A percentile compares a stretch with the other conserved stretches of the same genome.
phyloP scores from a whole-genome alignment of 2,329 filamentous ascomycete species.

The Alternaria dauci region DNA sequence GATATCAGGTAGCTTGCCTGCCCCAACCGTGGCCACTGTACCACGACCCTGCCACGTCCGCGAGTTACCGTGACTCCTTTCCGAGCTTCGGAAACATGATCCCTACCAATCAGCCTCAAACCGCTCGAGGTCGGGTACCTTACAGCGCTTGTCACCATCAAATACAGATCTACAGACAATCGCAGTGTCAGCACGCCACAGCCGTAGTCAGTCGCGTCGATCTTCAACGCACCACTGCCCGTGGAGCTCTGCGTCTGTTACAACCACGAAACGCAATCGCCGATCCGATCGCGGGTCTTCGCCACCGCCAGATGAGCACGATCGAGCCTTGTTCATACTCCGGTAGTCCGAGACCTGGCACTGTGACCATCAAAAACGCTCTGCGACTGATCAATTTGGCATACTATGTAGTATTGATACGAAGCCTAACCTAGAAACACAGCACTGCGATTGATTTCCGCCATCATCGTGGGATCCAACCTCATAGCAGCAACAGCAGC shows the following conservation, averaged over 20 bases:
- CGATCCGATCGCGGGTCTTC: neutral
- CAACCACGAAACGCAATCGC: neutral
- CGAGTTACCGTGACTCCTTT: neutral
- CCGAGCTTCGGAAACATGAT: neutral
- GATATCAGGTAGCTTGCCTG: neutral
- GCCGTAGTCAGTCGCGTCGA: neutral
- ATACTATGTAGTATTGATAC: no score
- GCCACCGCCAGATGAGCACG: neutral
- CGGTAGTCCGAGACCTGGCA: neutral
- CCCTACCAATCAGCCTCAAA: slow-evolving; percentile 5
- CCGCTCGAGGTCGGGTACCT: slow-evolving; percentile 8
- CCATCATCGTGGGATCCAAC: no score
- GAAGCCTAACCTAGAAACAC: no score
- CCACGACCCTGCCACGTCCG: neutral
- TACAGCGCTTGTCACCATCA: slow-evolving; percentile 7
- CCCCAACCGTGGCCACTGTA: neutral
- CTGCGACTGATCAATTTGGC: neutral
- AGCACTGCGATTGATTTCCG: no score
- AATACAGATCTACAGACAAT: slow-evolving; percentile 9
- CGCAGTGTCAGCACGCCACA: slow-evolving; percentile 9
- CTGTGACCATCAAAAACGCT: neutral
- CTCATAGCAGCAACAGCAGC: no score
- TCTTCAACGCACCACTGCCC: neutral
- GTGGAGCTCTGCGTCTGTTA: neutral
- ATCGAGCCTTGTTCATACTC: neutral